Evolutionary conservation across 495 filamentous ascomycete species (phyloP).

Genomic region (Penicillium canariense): DNA sequence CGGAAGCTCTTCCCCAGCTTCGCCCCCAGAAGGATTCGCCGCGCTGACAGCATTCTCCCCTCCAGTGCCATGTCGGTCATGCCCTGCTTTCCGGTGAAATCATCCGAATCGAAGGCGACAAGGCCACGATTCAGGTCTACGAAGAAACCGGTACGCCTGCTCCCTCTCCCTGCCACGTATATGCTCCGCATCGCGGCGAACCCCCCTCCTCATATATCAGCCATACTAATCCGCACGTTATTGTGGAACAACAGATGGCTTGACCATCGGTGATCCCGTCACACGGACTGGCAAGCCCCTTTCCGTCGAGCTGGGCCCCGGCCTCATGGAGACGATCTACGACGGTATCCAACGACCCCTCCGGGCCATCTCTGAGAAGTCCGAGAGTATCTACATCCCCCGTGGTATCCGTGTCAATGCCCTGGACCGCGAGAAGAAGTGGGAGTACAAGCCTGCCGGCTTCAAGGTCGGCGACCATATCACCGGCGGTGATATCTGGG

Average conservation of each 20-base stretch:
- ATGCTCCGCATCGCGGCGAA: constrained; percentile 3
- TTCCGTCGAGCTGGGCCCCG: constrained; percentile 94
- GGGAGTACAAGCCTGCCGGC: constrained; percentile 85
- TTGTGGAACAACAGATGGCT: constrained; percentile 61
- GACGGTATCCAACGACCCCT: constrained; percentile 98
- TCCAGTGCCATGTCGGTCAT: constrained; percentile 82
- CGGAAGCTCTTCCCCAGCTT: constrained; percentile 4
- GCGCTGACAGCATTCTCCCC: constrained; percentile 6
- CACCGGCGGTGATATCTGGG: constrained; percentile 93
- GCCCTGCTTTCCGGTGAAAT: constrained; percentile 92
- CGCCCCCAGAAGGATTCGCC: constrained; percentile 8
- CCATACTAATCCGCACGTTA: constrained; percentile 14
- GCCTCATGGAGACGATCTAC: constrained; percentile 98
- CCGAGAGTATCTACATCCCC: constrained; percentile 92
- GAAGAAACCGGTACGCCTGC: constrained; percentile 82
- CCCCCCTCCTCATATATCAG: not conserved
- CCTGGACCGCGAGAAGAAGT: constrained; percentile 83
- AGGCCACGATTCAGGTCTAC: constrained; percentile 97
- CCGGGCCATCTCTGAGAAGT: constrained; percentile 70
- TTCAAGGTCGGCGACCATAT: constrained; percentile 96
- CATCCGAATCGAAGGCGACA: constrained; percentile 94
- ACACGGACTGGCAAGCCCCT: constrained; percentile 87
- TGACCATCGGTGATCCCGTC: constrained; percentile 95
- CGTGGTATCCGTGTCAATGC: constrained; percentile 89
- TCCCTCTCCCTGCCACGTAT: not conserved